These are phyloP conservation scores for Vaccinium macrocarpon DNA, from an alignment of 148 eudicot species.

Conservation along the genomic window DNA sequence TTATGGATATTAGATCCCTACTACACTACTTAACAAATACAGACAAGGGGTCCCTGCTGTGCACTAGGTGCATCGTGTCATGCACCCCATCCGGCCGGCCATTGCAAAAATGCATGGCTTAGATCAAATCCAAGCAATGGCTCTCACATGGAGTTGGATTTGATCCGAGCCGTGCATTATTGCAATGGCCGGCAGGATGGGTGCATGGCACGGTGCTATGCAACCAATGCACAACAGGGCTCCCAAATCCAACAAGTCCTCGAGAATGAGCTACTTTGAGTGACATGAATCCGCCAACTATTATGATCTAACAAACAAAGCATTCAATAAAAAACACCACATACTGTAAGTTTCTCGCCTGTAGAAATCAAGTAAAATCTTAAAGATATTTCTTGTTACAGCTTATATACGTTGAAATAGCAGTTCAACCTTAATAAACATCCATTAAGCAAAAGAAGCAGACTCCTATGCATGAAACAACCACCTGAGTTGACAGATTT, in stretches of 20 bases:
- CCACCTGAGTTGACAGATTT: not conserved
- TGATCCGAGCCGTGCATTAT: too few relatives aligned
- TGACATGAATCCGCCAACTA: not conserved
- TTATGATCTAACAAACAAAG: not conserved
- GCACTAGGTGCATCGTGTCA: too few relatives aligned
- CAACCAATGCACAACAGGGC: too few relatives aligned
- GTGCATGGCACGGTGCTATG: too few relatives aligned
- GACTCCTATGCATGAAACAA: not conserved
- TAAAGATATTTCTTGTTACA: not conserved
- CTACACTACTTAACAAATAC: not conserved
- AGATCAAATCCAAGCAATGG: too few relatives aligned
- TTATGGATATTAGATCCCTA: not conserved
- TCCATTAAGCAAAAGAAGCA: slow-evolving; percentile 1
- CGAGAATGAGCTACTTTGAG: not conserved
- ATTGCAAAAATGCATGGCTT: too few relatives aligned
- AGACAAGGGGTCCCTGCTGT: too few relatives aligned
- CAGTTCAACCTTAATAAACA: not conserved
- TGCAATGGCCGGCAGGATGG: too few relatives aligned
- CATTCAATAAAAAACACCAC: not conserved
- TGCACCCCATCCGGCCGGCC: too few relatives aligned
- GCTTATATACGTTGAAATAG: not conserved
- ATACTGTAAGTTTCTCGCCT: not conserved
- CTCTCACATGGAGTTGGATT: too few relatives aligned
- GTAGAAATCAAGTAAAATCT: not conserved
- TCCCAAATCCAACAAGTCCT: too few relatives aligned